Evolutionary conservation across 768 basidiomycete genomes (phyloP), one percentile per base, ranked within the genome.

Genomic region (Amanita polypyramis): DNA sequence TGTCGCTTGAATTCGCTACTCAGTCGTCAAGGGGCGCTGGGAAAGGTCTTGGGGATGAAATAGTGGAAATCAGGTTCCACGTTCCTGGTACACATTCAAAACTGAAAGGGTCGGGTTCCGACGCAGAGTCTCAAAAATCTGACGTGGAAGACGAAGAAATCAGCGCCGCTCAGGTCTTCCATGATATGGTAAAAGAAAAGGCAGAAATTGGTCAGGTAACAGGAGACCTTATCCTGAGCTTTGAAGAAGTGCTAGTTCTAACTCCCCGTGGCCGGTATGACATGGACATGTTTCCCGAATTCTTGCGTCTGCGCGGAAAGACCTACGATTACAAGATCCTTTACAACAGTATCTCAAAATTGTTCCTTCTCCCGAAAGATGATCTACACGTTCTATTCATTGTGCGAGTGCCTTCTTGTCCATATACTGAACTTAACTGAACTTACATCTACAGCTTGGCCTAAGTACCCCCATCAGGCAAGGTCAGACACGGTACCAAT

Each of bases 321-420:
- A 97, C 94, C 1, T 98, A 98, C 66, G 96, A 99, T 65, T 99
- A 99, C 75, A 93, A 97, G 67, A 90, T 99, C 50, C 73, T 89
- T 19, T 96, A 94, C 65, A 74, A 77, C 32, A 86, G 85, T 53
- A 90, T 99, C 55, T 82, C 87, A 19, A 76, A 79, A 50, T 68
- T 98, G 7, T 99, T 98, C 74, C 72, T 98, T 19, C 72, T 99
- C 4, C 96, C 96, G 12, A 95, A 96, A 61, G 96, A 99, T 58
- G 96, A 98, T 55, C 80, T 88, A 45, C 95, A 97, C 60, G 85
- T 96, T 30, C 73, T 96, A 47, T 92, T 99, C 60, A 94, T 99
- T 51, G 91, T 94, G 58, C 54, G 88, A 67, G 2, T 25, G 11
- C 19, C 47, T n/a, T 47, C 40, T 49, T n/a, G 43, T 37, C 10